A percentile compares a stretch with the other conserved stretches of the same genome.
phyloP scores from a whole-genome alignment of 257 asterid genomes.

The Fraxinus cuspidata region DNA sequence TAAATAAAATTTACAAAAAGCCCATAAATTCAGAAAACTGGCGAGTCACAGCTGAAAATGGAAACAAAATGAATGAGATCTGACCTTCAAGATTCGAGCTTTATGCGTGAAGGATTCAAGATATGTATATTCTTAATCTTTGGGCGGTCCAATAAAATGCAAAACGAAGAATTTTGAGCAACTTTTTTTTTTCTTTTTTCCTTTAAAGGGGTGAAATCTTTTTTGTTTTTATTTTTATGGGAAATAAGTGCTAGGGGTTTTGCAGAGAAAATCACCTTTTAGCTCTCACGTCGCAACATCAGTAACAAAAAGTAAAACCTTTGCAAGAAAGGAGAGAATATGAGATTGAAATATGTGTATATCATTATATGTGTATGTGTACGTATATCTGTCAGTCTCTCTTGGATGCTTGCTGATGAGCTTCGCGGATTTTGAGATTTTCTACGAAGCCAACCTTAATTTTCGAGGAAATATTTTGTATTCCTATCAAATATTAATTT shows the following conservation, averaged over 20 bases:
- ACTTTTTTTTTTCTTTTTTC: neutral
- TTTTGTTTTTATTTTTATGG: neutral
- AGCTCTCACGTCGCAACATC: constrained; percentile 3
- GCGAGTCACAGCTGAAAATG: neutral
- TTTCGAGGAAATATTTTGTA: neutral
- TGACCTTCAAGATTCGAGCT: constrained; percentile 17
- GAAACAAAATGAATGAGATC: neutral
- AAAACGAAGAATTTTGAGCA: neutral
- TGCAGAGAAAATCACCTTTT: neutral
- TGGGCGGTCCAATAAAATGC: neutral
- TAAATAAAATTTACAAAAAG: neutral
- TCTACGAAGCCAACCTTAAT: neutral
- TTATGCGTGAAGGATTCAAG: neutral
- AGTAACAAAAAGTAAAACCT: neutral
- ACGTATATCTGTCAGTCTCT: neutral
- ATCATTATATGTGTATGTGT: neutral
- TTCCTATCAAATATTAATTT: too few species aligned
- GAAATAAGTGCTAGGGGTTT: constrained; percentile 2
- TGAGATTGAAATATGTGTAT: neutral
- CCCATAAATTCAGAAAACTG: neutral
- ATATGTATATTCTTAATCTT: neutral
- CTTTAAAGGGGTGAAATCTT: neutral
- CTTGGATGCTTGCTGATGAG: neutral
- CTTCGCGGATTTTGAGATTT: neutral
- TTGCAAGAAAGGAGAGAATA: neutral